Conservation (phyloP, 2,329 filamentous ascomycete genomes). For the Stagonosporopsis chrysanthemi region DNA sequence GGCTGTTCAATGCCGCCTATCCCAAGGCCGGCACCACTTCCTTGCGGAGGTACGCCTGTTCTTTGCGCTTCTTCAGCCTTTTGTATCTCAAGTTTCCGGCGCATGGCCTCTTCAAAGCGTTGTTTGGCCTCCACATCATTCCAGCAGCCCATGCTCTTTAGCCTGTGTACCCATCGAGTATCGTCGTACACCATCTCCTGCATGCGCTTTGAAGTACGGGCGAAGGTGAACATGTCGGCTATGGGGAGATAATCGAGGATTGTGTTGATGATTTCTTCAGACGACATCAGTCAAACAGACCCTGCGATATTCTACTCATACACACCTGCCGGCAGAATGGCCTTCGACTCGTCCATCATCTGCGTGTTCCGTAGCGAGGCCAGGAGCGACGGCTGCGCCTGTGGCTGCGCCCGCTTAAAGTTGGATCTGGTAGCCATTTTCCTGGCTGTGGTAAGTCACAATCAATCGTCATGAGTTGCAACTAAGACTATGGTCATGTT, state of each 20-base stretch:
- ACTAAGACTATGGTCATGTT: conserved; percentile 12
- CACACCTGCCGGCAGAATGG: conserved; percentile 81
- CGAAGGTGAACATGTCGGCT: conserved; percentile 83
- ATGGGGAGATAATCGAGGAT: conserved; percentile 91
- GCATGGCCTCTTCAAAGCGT: conserved; percentile 75
- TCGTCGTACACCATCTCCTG: conserved; percentile 99
- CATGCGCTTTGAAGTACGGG: conserved; percentile 82
- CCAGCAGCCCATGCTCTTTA: conserved; percentile 91
- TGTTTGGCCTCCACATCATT: conserved; percentile 85
- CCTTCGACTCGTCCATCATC: conserved; percentile 79
- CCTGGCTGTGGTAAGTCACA: conserved; percentile 5
- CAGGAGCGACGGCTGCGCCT: conserved; percentile 62
- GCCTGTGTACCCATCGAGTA: conserved; percentile 86
- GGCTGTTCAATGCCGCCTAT: conserved; percentile 41
- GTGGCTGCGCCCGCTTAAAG: conserved; percentile 55
- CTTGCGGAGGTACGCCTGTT: conserved; percentile 44
- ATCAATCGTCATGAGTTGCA: conserved; percentile 8
- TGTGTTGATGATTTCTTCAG: conserved; percentile 79
- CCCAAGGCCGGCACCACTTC: conserved; percentile 47
- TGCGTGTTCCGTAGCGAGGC: conserved; percentile 80
- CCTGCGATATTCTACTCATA: background rate
- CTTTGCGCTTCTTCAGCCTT: conserved; percentile 51
- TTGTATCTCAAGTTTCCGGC: conserved; percentile 64
- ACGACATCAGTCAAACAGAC: conserved; percentile 3
- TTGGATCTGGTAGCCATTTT: conserved; percentile 56